Base-by-base conservation (phyloP, 108 stramenopile genomes). In the Pseudonitzschia pungens region DNA sequence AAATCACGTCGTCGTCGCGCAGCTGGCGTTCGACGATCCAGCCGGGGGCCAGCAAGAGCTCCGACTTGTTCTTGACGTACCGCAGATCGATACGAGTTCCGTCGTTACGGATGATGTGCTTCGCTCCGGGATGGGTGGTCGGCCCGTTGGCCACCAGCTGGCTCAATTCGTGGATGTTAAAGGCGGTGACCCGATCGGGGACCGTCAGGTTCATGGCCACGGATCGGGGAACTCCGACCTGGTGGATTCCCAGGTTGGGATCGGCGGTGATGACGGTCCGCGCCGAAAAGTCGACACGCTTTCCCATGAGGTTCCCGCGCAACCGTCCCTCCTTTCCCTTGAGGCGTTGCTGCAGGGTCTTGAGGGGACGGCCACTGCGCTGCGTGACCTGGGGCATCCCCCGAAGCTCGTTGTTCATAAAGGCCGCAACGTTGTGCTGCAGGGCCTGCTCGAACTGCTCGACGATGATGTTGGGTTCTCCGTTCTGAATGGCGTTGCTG, bases 191-290 rank as follows among this genome's bases (percentile, higher is more conserved):
- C 48, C 92, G 81, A 54, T 93, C 97, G 12, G 99, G 99, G 14
- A 99, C 96, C 27, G 99, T 99, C 68, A 99, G 80, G 72, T 94
- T 99, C 85, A 95, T 90, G 31, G 99, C 99, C 36, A 99, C 90
- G 59, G 89, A 93, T 44, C 96, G 83, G 4, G 99, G 99, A 12
- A 99, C 98, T 65, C 99, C 99, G 36, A 99, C 98, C 85, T 99
- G 98, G 65, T 99, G 96, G 81, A 99, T 98, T 64, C 96, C 93
- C 45, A 99, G 77, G 83, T 97, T 99, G 18, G 99, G 99, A 87
- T 99, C 99, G 32, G 98, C 98, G 2, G 99, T 99, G 79, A 99
- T 99, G 75, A 99, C 99, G 16, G 99, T 98, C 51, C 99, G 95
- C 20, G 96, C 97, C 7, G 91, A 93, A 77, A 99, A 99, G 80